Conservation (phyloP, 352 stramenopile genomes). For the Phytophthora constricta region DNA sequence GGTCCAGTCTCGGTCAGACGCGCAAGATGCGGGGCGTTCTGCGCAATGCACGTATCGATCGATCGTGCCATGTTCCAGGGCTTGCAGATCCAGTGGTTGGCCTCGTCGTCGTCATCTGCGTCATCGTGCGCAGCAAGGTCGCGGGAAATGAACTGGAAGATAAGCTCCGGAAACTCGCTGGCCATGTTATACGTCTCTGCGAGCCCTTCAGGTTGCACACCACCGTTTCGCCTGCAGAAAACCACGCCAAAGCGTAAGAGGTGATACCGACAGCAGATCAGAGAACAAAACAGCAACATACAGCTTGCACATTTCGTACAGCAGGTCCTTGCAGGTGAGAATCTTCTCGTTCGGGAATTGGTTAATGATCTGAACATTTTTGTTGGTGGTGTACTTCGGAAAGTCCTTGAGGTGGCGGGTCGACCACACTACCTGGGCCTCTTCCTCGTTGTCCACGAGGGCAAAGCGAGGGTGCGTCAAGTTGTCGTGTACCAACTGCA, state of each 20-base stretch:
- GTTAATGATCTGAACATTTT: slow-evolving; percentile 60
- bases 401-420: slow-evolving; percentile 68
- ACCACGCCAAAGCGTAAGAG: not conserved
- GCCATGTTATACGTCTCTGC: slow-evolving; percentile 67
- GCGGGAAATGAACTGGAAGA: slow-evolving; percentile 52
- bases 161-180: slow-evolving; percentile 59
- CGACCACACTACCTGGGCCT: slow-evolving; percentile 57
- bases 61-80: slow-evolving; percentile 70
- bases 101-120: slow-evolving; percentile 41
- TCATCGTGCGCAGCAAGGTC: slow-evolving; percentile 37
- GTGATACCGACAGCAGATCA: not conserved
- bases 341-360: slow-evolving; percentile 71
- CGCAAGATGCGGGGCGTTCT: slow-evolving; percentile 52
- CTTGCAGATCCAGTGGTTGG: slow-evolving; percentile 71
- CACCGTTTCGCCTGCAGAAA: slow-evolving; percentile 44
- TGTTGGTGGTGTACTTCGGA: slow-evolving; percentile 47
- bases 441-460: slow-evolving; percentile 48
- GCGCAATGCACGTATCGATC: slow-evolving; percentile 60
- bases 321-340: slow-evolving; percentile 65
- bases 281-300: slow-evolving; percentile 25
- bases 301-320: slow-evolving; percentile 69
- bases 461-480: slow-evolving; percentile 49
- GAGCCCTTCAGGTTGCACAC: slow-evolving; percentile 48
- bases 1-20: slow-evolving; percentile 57
- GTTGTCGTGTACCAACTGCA: slow-evolving; percentile 48